Base-by-base conservation (phyloP, 2,329 filamentous ascomycete genomes). In the Diplodia scrobiculata region DNA sequence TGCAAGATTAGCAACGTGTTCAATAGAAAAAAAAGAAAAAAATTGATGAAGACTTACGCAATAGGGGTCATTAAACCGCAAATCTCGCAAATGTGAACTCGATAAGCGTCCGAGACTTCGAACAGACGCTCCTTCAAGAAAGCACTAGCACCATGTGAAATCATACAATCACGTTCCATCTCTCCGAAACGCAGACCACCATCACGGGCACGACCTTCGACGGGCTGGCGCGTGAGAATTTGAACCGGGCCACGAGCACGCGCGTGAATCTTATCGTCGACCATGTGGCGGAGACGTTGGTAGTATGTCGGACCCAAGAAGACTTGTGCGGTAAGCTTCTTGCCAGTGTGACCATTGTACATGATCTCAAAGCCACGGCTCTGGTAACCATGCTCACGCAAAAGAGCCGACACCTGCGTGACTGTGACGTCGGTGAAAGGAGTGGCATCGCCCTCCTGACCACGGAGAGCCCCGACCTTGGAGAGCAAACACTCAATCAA, bases 111-210 rank as follows among this genome's bases (percentile, higher is more conserved):
- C 63, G 92, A 97, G 60, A 99, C 95, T 77, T 98, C 94, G 74
- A 99, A 97, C 67, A 99, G 81, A 74, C 95, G 88, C 83, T 99
- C 95, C 82, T 99, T 99, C 75, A 99, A 81, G 86, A 99, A 99
- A 1, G 93, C 90, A 65, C 92, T 94, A 3, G 96, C 95, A 76
- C 95, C 95, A 78, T 99, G 96, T n/a, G 96, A 92, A 83, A 99
- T 99, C 95, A 99, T 99, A 79, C 95, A 99, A 87, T 99, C 96
- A 82, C 96, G 94, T 81, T 99, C 96, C 95, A 99, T 99, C 84
- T 99, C 95, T 88, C 95, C 95, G 87, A 99, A 99, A 77, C 96
- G 94, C 52, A 99, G 86, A 83, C 95, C 95, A 85, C 95, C 95
- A 77, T 99, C 96, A 80, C 96, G 85, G 3, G 95, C 95, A 87